Base-by-base conservation (phyloP, 2,329 filamentous ascomycete species). In the Diaporthe aspalathi region DNA sequence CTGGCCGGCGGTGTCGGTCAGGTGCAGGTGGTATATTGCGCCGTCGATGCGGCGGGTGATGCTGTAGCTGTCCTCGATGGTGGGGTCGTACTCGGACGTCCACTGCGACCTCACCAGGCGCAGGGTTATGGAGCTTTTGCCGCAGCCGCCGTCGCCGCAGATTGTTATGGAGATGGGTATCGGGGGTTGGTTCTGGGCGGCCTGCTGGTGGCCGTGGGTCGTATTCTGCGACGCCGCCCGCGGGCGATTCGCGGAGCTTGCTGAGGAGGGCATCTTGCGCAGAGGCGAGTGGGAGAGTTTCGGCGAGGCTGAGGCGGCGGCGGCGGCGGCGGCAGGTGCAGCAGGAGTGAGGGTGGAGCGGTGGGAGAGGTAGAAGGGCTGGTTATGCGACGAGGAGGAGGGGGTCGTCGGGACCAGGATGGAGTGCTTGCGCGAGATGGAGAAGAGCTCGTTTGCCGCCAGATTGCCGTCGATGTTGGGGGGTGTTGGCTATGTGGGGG, bases 1-100 rank as follows among this genome's bases (percentile, higher is more conserved):
- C 81, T 96, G 93, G n/a, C 93, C 93, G 32, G 93, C 93, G 1
- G 93, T 95, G 84, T 96, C 93, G 72, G 93, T 95, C 63, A 96
- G 87, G 62, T 88, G 87, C 45, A 96, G 90, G 80, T 93, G 92
- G 86, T 95, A 95, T 65, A 89, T 90, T 67, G 95, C 87, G 78
- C 93, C 93, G 77, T 95, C 93, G 80, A 96, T 90, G 76, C 87
- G 89, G 75, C 93, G 92, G 63, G 93, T 95, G 73, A 96, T 91
- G 77, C 90, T 92, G 85, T 96, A 96, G 76, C 92, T 94, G 85
- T 96, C 93, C 82, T 94, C 92, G 81, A 93, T 93, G 45, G 92
- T 93, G 20, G 92, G 92, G 82, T 93, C 92, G 81, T 94, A 94
- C 80, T 95, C 93, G 76, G 91, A 91, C 9, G 92, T 95, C 93